Conservation (phyloP, 2,329 filamentous ascomycete genomes). For the Fusarium sp. region DNA sequence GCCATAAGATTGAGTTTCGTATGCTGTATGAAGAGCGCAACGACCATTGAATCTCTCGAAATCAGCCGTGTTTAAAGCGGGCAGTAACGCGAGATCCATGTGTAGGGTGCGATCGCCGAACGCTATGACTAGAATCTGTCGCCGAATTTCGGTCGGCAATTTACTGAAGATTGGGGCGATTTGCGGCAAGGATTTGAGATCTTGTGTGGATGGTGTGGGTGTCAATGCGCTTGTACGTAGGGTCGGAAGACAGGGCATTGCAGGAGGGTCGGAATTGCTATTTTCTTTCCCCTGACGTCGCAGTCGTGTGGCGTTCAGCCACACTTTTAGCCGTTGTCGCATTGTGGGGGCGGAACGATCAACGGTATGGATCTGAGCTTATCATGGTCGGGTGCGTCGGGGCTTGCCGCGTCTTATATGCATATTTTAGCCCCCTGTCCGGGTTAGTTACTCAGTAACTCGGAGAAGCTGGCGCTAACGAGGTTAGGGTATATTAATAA, state of each 20-base stretch:
- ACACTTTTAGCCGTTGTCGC: not conserved
- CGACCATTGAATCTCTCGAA: rapidly evolving
- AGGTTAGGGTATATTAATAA: rapidly evolving
- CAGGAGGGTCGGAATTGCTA: too few relatives aligned
- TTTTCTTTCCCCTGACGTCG: not conserved
- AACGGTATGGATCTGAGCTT: rapidly evolving
- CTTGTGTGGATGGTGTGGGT: not conserved
- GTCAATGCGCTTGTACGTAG: not conserved
- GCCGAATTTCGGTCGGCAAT: not conserved
- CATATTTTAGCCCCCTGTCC: too few relatives aligned
- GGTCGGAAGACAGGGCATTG: not conserved
- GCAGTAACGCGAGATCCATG: not conserved
- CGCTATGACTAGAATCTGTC: not conserved
- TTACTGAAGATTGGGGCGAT: not conserved
- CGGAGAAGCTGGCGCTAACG: not conserved
- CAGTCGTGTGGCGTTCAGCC: rapidly evolving
- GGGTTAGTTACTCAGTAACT: too few relatives aligned
- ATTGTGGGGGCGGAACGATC: not conserved
- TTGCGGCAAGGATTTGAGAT: not conserved
- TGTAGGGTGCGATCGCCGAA: not conserved
- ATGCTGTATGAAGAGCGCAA: not conserved
- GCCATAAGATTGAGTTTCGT: rapidly evolving
- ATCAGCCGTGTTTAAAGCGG: rapidly evolving
- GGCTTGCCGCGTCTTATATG: not conserved
- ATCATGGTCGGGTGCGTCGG: rapidly evolving